Evolutionary conservation across 192 early-diverging fungal species (phyloP).

Genomic region (Spizellomyces punctatus): DNA sequence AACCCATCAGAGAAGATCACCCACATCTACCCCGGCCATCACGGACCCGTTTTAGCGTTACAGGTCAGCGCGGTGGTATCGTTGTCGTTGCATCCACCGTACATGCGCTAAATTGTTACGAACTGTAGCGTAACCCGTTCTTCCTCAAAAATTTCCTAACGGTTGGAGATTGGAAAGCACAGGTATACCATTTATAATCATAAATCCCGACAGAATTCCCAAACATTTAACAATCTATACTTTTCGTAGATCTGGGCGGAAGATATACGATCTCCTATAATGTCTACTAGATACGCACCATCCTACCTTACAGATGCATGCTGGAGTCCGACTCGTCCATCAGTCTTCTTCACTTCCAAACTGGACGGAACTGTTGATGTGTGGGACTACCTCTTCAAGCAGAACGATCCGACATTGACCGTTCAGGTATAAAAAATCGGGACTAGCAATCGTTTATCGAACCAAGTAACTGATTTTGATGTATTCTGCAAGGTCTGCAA

Average conservation of each 20-base stretch:
- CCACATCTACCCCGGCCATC: constrained; percentile 61
- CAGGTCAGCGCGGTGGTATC: constrained; percentile 31
- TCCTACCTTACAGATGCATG: constrained; percentile 61
- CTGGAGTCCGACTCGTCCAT: constrained; percentile 61
- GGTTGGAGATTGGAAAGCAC: constrained; percentile 63
- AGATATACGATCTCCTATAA: constrained; percentile 60
- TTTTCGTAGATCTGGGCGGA: constrained; percentile 57
- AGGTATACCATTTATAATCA: constrained; percentile 25
- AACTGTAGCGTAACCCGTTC: constrained; percentile 59
- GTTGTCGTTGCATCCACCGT: not conserved
- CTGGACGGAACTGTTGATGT: constrained; percentile 61
- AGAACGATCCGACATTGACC: constrained; percentile 59
- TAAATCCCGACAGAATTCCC: not conserved
- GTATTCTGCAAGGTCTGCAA: constrained; percentile 45
- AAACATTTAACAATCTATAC: not conserved
- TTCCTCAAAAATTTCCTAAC: constrained; percentile 67
- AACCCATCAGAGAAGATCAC: constrained; percentile 61
- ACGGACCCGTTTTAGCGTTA: constrained; percentile 59
- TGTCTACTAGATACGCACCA: constrained; percentile 51
- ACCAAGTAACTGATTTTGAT: not conserved
- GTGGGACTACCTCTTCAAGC: constrained; percentile 65
- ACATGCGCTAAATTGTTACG: constrained; percentile 1
- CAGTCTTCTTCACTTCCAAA: constrained; percentile 61
- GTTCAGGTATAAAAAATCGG: constrained; percentile 45
- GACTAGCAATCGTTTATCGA: too few species aligned